Evolutionary conservation across 2,329 filamentous ascomycete species (phyloP), one percentile per base, ranked within the genome.

Genomic region (Epicoccum nigrum): DNA sequence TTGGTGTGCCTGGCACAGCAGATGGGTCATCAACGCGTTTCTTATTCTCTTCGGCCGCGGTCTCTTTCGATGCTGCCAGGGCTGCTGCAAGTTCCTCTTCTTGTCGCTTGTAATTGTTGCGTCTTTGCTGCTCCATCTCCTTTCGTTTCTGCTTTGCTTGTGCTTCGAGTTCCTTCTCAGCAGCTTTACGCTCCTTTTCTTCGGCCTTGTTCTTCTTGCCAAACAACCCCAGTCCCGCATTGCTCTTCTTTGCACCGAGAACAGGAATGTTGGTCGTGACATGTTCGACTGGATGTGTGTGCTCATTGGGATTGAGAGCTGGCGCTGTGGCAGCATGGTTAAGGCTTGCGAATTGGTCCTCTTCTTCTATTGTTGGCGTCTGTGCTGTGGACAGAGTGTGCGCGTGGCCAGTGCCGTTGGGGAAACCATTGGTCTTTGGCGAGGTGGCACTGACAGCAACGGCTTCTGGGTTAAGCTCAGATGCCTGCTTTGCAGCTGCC

Each of bases 261-360:
- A 55, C 59, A 5, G 68, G 69, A 13, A 70, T 58, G 42, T 65
- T 66, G 2, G 71, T 70, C 13, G 60, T 54, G 30, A 67, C 59
- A 31, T 73, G 67, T 28, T 74, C 68, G 31, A 72, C 63, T 9
- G 68, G 61, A 19, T 61, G 62, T 6, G 20, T 17, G 35, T 70
- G 59, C 23, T 69, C 64, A 57, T 46, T 63, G 41, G 68, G 13
- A 69, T 71, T 65, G n/a, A 74, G 58, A 32, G 69, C 67, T 50
- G 70, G 87, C 1, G 86, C 85, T 1, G 89, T 89, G 17, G 80
- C 78, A 7, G 85, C 84, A 63, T 90, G 87, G 17, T 86, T 83
- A 7, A 93, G 77, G 20, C 77, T 82, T 9, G 79, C 77, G 64
- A 87, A 82, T 42, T 69, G 74, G 51, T 74, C 80, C 65, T 61